phyloP scores from a whole-genome alignment of 164 flowering plant genomes.

The Umbellularia californica region DNA sequence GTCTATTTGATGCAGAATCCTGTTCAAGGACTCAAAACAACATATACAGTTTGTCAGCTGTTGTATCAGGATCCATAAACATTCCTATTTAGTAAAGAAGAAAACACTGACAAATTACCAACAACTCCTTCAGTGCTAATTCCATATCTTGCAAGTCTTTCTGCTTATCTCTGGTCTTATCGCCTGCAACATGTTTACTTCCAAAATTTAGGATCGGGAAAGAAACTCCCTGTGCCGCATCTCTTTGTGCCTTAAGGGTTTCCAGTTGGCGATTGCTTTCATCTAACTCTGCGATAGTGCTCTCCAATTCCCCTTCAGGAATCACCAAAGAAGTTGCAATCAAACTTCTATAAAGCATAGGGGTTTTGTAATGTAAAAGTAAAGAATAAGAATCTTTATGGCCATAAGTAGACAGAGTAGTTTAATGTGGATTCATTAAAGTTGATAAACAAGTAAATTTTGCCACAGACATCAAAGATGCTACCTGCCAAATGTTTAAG shows the following conservation, averaged over 20 bases:
- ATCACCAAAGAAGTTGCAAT: conserved; percentile 12
- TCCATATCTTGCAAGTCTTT: conserved; percentile 79
- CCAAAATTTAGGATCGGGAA: conserved; percentile 63
- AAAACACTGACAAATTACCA: conserved; percentile 38
- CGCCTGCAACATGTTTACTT: conserved; percentile 44
- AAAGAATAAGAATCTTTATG: neutral
- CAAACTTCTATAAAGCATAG: conserved; percentile 2
- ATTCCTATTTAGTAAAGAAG: conserved; percentile 1
- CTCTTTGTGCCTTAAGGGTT: conserved; percentile 58
- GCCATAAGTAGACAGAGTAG: neutral
- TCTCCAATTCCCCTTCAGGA: conserved; percentile 68
- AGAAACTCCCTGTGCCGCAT: conserved; percentile 54
- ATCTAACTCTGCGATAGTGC: conserved; percentile 52
- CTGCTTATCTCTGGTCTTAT: conserved; percentile 59
- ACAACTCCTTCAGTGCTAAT: conserved; percentile 53
- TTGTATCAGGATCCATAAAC: conserved; percentile 1
- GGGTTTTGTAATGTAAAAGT: neutral
- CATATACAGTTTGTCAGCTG: conserved; percentile 1
- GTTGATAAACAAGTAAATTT: neutral
- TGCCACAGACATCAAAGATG: neutral
- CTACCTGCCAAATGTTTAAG: conserved; percentile 63
- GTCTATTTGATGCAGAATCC: conserved; percentile 59
- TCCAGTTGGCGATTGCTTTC: conserved; percentile 57
- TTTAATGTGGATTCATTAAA: neutral
- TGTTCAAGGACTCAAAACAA: conserved; percentile 23